A percentile compares a stretch with the other conserved stretches of the same genome.
These are phyloP conservation scores for Onygena corvina DNA, from an alignment of 2,329 filamentous ascomycete genomes.

Conservation along the genomic window DNA sequence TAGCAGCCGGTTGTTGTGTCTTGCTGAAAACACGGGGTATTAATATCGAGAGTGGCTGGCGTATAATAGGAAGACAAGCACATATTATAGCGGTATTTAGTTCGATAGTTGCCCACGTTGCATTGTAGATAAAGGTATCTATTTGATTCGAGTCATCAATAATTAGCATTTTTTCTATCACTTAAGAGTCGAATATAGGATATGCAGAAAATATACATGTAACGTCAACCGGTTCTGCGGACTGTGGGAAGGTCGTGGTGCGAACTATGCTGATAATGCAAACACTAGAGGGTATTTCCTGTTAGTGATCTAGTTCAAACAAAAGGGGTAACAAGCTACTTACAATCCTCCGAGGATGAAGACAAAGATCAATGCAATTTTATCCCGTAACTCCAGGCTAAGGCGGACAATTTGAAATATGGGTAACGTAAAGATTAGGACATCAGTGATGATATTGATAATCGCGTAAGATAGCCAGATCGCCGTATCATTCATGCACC, in stretches of 20 bases:
- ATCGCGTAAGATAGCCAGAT: conserved; percentile 11
- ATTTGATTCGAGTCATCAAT: too few species aligned
- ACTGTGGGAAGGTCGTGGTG: conserved; percentile 16
- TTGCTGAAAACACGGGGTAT: conserved; percentile 8
- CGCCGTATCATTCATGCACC: conserved; percentile 9
- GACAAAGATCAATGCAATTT: conserved; percentile 13
- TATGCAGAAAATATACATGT: conserved; percentile 10
- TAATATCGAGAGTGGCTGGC: conserved; percentile 10
- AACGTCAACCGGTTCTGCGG: conserved; percentile 3
- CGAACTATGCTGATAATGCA: conserved; percentile 35
- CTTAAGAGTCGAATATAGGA: not conserved
- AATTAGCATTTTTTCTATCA: too few species aligned
- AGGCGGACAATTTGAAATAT: conserved; percentile 12
- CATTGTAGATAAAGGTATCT: conserved; percentile 12
- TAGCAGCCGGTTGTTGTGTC: not conserved
- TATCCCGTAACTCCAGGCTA: conserved; percentile 11
- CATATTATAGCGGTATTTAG: conserved; percentile 28
- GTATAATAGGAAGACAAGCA: conserved; percentile 24
- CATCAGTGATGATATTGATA: conserved; percentile 13
- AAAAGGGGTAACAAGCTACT: not conserved
- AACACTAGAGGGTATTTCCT: conserved; percentile 18
- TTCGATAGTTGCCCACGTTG: conserved; percentile 25
- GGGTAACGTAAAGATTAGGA: conserved; percentile 12
- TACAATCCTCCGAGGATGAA: conserved; percentile 14
- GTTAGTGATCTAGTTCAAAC: not conserved